phyloP scores from a whole-genome alignment of 345 rosid species.

The Citrus reticulata region DNA sequence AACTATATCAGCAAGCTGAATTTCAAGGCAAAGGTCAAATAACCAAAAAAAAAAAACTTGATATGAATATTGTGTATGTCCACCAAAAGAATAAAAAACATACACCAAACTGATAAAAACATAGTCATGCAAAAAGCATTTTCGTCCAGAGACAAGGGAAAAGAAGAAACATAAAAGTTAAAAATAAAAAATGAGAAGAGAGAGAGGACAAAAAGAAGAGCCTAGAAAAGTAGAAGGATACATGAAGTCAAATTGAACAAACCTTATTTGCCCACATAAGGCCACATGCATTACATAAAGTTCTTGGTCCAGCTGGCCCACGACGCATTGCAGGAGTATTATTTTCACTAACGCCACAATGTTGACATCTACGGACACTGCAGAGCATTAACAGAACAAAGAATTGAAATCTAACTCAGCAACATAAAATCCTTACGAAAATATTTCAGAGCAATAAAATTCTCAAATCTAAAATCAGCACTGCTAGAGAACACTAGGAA shows the following conservation, averaged over 20 bases:
- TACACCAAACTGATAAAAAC: neutral
- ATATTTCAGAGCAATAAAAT: conserved; percentile 2
- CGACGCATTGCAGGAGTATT: conserved; percentile 83
- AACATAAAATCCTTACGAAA: conserved; percentile 1
- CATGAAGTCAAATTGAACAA: conserved; percentile 3
- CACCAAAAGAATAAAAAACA: neutral
- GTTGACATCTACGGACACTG: conserved; percentile 57
- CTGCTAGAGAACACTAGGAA: conserved; percentile 16
- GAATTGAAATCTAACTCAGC: neutral
- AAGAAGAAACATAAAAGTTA: neutral
- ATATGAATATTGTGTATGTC: neutral
- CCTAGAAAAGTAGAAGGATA: too few relatives aligned
- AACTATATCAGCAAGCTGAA: neutral
- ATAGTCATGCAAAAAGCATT: neutral
- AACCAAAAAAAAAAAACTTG: neutral
- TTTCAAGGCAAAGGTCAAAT: neutral
- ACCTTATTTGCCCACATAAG: conserved; percentile 95
- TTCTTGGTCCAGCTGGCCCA: conserved; percentile 84
- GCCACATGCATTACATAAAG: conserved; percentile 78
- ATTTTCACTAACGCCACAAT: conserved; percentile 68
- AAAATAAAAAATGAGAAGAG: too few relatives aligned
- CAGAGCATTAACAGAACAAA: conserved; percentile 13
- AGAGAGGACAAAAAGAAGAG: too few relatives aligned
- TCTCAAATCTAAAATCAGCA: conserved; percentile 8
- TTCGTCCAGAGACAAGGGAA: neutral